Base-by-base conservation (phyloP, 108 stramenopile genomes). In the Discostella pseudostelligera region DNA sequence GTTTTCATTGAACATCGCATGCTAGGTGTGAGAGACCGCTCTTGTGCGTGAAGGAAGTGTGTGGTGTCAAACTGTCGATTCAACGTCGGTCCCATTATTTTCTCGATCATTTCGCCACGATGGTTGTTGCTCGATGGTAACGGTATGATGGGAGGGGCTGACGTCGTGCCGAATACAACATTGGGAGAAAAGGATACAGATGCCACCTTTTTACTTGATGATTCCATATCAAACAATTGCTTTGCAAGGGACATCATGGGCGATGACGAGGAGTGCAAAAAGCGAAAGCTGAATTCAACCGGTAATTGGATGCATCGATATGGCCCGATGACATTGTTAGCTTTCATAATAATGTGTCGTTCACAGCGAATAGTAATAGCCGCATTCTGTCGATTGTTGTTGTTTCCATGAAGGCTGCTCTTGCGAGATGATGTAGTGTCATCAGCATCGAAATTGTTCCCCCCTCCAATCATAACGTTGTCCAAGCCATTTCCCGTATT, bases 201-300 rank as follows among this genome's bases (percentile, higher is more conserved):
- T 5, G 26, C 6, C 0, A 42, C 13, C 29, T 12, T 58, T 12
- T 35, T 50, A 24, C 42, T 57, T 0, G 12, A 9, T 21, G 24
- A 5, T 72, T 74, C 76, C 44, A 47, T n/a, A 79, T 78, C 36
- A 36, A 74, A 82, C 28, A 87, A 53, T 69, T 79, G 35, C 37
- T 86, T 56, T 21, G 75, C 78, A 40, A 87, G 37, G 25, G 84
- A 60, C 8, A 86, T 36, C 49, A 83, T 74, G 24, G 70, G 45
- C 8, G 67, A 35, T 0, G 86, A 84, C 12, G 84, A 83, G 9
- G 92, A 93, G 56, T 93, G 92, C 62, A 81, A 55, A 72, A 93
- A 93, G 14, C 61, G 70, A 25, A 93, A 83, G 39, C 78, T 71
- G 56, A 93, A 86, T 24, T 70, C 67, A 10, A 66, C 65, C 19